These are phyloP conservation scores for Saccharomycopsis babjevae DNA, from an alignment of 805 yeast species.

Conservation along the genomic window DNA sequence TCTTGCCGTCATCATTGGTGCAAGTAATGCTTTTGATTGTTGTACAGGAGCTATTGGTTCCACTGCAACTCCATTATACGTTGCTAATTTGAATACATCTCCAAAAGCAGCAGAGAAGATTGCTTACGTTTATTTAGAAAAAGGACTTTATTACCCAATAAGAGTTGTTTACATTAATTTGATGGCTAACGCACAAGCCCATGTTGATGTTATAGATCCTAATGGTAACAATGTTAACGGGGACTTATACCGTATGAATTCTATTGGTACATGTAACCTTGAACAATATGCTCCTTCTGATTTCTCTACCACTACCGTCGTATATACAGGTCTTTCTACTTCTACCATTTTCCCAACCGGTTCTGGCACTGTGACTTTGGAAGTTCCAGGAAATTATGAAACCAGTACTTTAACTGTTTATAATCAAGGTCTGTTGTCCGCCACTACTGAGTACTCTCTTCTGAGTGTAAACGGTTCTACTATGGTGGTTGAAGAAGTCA, in stretches of 20 bases:
- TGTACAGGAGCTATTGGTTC: neutral
- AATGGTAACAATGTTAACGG: neutral
- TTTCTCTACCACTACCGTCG: neutral
- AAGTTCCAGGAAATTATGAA: neutral
- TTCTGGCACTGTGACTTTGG: neutral
- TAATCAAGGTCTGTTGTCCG: neutral
- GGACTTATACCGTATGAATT: neutral
- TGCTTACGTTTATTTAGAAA: neutral
- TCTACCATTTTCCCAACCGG: neutral
- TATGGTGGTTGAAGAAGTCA: neutral
- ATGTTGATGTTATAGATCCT: neutral
- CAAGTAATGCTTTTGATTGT: neutral
- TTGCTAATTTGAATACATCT: neutral
- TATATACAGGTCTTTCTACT: neutral
- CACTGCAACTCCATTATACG: neutral
- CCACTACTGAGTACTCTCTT: neutral
- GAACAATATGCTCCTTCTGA: neutral
- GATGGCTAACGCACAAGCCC: neutral
- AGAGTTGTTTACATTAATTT: neutral
- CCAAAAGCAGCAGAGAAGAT: neutral
- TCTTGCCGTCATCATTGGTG: neutral
- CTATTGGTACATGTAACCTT: neutral
- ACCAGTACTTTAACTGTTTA: neutral
- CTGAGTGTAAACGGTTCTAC: neutral
- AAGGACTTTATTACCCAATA: neutral